phyloP scores from a whole-genome alignment of 225 moss, liverwort and hornwort species.

The Climacium dendroides region DNA sequence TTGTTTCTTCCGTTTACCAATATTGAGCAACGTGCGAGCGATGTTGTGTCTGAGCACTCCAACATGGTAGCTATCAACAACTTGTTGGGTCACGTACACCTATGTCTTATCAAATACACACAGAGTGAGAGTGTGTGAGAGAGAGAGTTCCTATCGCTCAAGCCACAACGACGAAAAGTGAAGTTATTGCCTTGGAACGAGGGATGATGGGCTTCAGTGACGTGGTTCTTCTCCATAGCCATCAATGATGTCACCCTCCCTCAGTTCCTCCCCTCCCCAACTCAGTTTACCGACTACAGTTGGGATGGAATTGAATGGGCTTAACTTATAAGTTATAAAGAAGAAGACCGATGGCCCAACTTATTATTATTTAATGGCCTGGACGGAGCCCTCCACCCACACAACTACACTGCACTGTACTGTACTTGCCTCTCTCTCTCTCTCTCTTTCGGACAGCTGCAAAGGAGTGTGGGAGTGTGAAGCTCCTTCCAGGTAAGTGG shows the following conservation, averaged over 20 bases:
- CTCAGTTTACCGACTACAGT: neutral
- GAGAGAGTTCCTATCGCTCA: neutral
- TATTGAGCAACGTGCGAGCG: neutral
- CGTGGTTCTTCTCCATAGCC: fast-evolving
- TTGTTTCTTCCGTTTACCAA: too few relatives aligned
- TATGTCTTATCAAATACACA: neutral
- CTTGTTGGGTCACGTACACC: neutral
- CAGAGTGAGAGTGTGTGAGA: too few relatives aligned
- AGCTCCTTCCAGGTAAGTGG: neutral
- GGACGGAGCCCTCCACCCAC: neutral
- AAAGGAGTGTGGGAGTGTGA: neutral
- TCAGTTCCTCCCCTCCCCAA: neutral
- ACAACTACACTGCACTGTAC: too few relatives aligned
- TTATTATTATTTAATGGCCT: neutral
- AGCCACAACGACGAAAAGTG: neutral
- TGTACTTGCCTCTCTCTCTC: neutral
- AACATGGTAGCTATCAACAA: neutral
- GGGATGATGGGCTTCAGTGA: too few relatives aligned
- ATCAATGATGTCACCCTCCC: neutral
- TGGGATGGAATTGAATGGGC: neutral
- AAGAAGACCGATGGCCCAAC: neutral
- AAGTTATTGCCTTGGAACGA: too few relatives aligned
- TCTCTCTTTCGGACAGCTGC: neutral
- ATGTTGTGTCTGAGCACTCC: neutral
- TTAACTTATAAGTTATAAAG: too few relatives aligned